These are phyloP conservation scores for Neurospora terricola DNA, from an alignment of 495 filamentous ascomycete species.

Conservation along the genomic window DNA sequence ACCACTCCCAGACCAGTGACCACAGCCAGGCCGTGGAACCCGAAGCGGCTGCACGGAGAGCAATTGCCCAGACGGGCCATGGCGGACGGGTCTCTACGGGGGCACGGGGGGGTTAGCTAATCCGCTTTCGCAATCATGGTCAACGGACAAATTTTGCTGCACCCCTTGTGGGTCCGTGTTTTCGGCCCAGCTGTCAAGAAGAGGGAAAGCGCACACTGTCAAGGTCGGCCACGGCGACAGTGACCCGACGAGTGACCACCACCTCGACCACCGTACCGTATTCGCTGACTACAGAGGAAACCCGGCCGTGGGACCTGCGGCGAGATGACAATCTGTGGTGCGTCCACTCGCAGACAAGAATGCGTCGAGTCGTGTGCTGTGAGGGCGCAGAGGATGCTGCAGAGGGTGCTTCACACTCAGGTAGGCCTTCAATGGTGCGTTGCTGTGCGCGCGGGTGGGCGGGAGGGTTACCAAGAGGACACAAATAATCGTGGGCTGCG, in stretches of 20 bases:
- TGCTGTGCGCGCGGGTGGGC: not conserved
- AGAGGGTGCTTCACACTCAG: not conserved
- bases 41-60: not conserved
- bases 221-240: not conserved
- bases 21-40: not conserved
- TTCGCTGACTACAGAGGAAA: not conserved
- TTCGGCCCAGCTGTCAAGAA: not conserved
- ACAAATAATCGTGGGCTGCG: slow-evolving; percentile 3
- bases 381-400: not conserved
- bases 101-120: not conserved
- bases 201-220: not conserved
- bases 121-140: not conserved
- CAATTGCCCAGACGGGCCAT: not conserved
- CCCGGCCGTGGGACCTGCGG: not conserved
- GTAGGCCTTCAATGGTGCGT: not conserved
- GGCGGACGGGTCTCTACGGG: not conserved
- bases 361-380: not conserved
- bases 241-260: not conserved
- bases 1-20: not conserved
- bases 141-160: not conserved
- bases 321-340: not conserved
- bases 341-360: not conserved
- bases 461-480: not conserved
- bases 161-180: not conserved
- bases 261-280: not conserved